Percentiles rank a stretch among this genome's conserved stretches.
These are phyloP conservation scores for Uronychia binucleata DNA, from an alignment of 73 alveolate species.

Conservation along the genomic window DNA sequence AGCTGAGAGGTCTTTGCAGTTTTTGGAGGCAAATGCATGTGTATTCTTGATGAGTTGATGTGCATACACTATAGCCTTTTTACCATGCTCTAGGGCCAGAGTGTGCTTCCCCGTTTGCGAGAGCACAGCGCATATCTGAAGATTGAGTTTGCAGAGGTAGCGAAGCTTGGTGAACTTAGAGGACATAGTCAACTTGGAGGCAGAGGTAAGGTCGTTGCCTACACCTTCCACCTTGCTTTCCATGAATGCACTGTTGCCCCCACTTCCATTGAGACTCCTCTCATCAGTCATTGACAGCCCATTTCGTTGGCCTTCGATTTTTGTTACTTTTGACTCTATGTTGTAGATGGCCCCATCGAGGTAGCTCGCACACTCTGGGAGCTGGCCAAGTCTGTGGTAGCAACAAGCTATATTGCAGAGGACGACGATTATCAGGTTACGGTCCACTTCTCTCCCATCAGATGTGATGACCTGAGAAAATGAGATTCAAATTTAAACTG, in stretches of 20 bases:
- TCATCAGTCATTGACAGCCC: too few species aligned
- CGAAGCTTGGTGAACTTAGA: constrained; percentile 71
- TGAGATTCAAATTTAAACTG: neutral
- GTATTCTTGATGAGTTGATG: constrained; percentile 72
- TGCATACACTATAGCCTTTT: constrained; percentile 78
- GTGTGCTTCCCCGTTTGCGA: constrained; percentile 79
- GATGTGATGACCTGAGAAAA: constrained; percentile 39
- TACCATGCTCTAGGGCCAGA: constrained; percentile 87
- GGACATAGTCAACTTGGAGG: constrained; percentile 24
- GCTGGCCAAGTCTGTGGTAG: constrained; percentile 49
- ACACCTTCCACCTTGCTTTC: too few species aligned
- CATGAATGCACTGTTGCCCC: too few species aligned
- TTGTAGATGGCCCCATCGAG: constrained; percentile 59
- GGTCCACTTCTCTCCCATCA: constrained; percentile 74
- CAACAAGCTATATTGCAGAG: constrained; percentile 66
- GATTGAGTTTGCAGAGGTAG: constrained; percentile 81
- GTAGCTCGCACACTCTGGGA: constrained; percentile 55
- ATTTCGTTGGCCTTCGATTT: constrained; percentile 13
- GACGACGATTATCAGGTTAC: constrained; percentile 65
- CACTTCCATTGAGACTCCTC: too few species aligned
- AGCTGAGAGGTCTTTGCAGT: neutral
- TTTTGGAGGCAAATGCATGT: neutral
- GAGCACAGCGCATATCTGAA: constrained; percentile 91
- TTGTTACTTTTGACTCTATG: constrained; percentile 51
- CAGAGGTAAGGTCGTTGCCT: neutral